These are phyloP conservation scores for Zymoseptoria crescenta DNA, from an alignment of 2,329 filamentous ascomycete species.

Conservation along the genomic window DNA sequence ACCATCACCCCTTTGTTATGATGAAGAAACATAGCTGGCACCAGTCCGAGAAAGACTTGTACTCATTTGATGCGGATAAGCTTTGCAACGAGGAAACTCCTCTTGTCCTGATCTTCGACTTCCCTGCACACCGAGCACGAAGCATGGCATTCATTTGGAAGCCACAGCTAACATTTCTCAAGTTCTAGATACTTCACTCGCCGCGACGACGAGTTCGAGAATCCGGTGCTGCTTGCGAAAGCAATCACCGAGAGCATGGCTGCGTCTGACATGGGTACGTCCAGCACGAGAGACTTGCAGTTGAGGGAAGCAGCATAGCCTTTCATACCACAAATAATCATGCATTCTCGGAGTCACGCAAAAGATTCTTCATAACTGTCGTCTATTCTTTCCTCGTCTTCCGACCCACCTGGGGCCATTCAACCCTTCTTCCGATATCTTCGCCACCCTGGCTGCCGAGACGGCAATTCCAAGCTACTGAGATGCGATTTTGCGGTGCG, in stretches of 20 bases:
- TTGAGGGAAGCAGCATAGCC: neutral
- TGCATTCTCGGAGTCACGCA: neutral
- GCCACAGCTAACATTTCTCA: neutral
- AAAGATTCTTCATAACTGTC: neutral
- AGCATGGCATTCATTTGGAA: neutral
- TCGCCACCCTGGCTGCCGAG: too few species aligned
- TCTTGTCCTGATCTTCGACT: slow-evolving; percentile 1
- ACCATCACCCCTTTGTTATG: neutral
- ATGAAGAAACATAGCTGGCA: slow-evolving; percentile 1
- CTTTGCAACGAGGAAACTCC: slow-evolving; percentile 1
- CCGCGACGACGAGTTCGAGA: neutral
- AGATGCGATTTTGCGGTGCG: too few species aligned
- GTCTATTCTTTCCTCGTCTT: neutral
- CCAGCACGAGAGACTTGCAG: neutral
- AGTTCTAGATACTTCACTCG: neutral
- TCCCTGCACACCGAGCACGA: neutral
- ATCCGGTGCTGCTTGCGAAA: neutral
- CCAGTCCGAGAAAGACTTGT: neutral
- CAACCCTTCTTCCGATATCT: too few species aligned
- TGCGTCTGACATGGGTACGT: neutral
- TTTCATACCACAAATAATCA: neutral
- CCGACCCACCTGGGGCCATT: neutral
- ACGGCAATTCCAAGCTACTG: too few species aligned
- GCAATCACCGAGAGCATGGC: neutral
- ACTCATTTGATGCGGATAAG: slow-evolving; percentile 1